Base-by-base conservation (phyloP, 2,329 filamentous ascomycete species). In the Scedosporium aurantiacum region DNA sequence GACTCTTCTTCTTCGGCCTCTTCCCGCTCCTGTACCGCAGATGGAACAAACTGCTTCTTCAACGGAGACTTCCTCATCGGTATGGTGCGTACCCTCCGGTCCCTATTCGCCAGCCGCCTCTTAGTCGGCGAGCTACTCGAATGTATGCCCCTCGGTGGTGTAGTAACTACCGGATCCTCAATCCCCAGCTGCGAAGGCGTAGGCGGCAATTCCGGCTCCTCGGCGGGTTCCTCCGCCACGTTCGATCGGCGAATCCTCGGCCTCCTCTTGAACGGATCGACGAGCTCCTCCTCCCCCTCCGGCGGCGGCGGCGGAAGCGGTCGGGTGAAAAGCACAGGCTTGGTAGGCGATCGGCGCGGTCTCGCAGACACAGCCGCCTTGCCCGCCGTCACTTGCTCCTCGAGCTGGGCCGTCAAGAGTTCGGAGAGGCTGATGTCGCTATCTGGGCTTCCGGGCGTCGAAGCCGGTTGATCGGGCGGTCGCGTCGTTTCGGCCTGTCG, bases 151-250 rank as follows among this genome's bases (percentile, higher is more conserved):
- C 74, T 70, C 0, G 83, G 81, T 6, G 82, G 82, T 2, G 80
- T 81, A 52, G 78, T 80, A 28, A 82, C 75, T 1, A 81, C 74
- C 0, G 79, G 77, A 62, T 86, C 83, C 1, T 74, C 72, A 12
- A 79, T 71, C 3, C 76, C 77, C 43, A 73, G 74, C 57, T 79
- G 75, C 32, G 76, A 76, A 0, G 80, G 79, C 0, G 82, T 82
- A 0, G 82, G 82, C 2, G 86, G 87, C 4, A 89, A 75, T 57
- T 87, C 84, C 1, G 85, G 85, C 40, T 65, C 62, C 8, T 41
- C n/a, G 27, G 58, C 59, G 21, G 59, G 27, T 12, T 37, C 57
- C 16, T 66, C 28, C 69, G 68, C 5, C 69, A 62, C 3, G 65
- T 66, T 56, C 66, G 61, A 47, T 60, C 63, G 43, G 56, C 60